These are phyloP conservation scores for Penicillium diatomitis DNA, from an alignment of 495 filamentous ascomycete genomes.

Conservation along the genomic window DNA sequence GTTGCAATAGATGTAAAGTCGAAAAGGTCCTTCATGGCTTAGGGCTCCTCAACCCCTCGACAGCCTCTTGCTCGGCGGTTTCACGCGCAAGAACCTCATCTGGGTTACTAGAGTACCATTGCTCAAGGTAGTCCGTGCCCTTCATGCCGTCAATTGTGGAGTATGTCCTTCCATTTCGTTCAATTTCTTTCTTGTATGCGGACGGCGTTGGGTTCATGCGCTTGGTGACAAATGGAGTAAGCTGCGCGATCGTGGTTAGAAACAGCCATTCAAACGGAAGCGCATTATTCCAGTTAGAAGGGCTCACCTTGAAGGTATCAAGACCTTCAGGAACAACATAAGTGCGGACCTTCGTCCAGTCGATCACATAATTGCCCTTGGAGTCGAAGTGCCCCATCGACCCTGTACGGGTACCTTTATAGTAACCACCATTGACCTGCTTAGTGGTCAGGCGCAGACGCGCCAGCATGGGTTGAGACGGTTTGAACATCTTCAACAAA, in stretches of 20 bases:
- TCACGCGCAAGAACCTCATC: conserved; percentile 25
- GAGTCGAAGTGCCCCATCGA: conserved; percentile 80
- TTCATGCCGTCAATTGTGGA: conserved; percentile 23
- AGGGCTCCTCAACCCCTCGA: not conserved
- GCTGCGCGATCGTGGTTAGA: conserved; percentile 33
- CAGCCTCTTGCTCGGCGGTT: conserved; percentile 12
- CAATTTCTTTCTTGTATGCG: conserved; percentile 28
- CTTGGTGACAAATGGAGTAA: conserved; percentile 78
- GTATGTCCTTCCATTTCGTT: conserved; percentile 15
- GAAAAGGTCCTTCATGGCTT: not conserved
- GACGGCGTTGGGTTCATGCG: conserved; percentile 40
- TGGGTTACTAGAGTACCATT: conserved; percentile 31
- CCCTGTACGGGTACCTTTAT: conserved; percentile 89
- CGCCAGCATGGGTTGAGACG: conserved; percentile 59
- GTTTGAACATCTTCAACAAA: conserved; percentile 48
- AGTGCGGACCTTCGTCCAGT: conserved; percentile 80
- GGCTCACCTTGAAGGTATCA: conserved; percentile 56
- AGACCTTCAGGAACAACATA: conserved; percentile 70
- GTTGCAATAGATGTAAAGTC: not conserved
- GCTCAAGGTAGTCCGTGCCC: conserved; percentile 30
- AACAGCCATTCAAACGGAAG: not conserved
- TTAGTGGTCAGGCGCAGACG: conserved; percentile 80
- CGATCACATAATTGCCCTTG: conserved; percentile 72
- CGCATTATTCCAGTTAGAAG: not conserved
- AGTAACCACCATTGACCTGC: conserved; percentile 83